These are phyloP conservation scores for Ogataea salicorniae DNA, from an alignment of 805 yeast genomes.

Conservation along the genomic window DNA sequence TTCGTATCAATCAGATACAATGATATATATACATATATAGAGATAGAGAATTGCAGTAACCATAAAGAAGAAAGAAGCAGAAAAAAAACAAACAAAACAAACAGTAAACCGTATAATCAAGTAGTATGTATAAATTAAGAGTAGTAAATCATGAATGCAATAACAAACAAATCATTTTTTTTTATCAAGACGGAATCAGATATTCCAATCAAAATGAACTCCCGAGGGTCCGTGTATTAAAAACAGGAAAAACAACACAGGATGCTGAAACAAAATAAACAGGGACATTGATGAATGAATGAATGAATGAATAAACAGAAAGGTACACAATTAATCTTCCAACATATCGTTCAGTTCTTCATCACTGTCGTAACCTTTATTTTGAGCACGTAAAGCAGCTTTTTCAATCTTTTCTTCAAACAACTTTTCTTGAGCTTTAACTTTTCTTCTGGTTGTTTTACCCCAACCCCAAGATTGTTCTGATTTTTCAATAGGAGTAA, in stretches of 20 bases:
- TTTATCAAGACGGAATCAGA: no score
- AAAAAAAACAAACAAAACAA: background rate
- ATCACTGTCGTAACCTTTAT: slow-evolving; percentile 43
- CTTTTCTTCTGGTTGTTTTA: slow-evolving; percentile 59
- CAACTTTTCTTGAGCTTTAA: slow-evolving; percentile 48
- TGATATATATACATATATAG: no score
- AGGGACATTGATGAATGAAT: no score
- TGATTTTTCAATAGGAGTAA: slow-evolving; percentile 26
- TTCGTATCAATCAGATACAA: no score
- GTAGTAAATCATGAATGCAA: no score
- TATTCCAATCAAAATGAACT: no score
- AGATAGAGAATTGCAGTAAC: no score
- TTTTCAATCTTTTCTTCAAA: slow-evolving; percentile 44
- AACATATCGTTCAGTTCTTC: slow-evolving; percentile 65
- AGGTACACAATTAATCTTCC: slow-evolving; percentile 38
- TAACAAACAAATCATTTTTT: no score
- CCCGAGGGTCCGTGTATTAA: no score
- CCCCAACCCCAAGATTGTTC: slow-evolving; percentile 74
- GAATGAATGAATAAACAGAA: background rate
- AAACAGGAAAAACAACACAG: no score
- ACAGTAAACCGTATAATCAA: background rate
- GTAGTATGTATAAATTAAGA: background rate
- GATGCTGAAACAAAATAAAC: no score
- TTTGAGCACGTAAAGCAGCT: slow-evolving; percentile 34
- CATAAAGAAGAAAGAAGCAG: no score